phyloP scores from a whole-genome alignment of 2,329 filamentous ascomycete species.

The Ophiostoma himal-ulmi region DNA sequence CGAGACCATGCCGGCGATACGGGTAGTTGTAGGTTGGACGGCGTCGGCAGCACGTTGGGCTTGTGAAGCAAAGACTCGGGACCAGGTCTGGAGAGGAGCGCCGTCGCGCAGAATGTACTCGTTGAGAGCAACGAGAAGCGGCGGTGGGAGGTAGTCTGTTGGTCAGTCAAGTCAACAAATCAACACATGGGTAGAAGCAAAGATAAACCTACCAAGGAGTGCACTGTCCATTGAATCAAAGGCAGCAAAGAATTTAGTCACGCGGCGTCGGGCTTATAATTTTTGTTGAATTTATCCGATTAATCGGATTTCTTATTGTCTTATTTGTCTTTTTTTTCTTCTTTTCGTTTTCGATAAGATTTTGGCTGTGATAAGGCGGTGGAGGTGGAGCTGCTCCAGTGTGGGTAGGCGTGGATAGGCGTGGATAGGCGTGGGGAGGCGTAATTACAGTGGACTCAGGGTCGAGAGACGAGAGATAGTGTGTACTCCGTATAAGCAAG shows the following conservation, averaged over 20 bases:
- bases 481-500: neutral
- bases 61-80: constrained; percentile 33
- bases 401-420: neutral
- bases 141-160: constrained; percentile 34
- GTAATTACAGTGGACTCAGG: neutral
- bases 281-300: neutral
- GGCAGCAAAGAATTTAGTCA: neutral
- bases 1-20: constrained; percentile 29
- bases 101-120: constrained; percentile 44
- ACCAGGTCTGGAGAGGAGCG: constrained; percentile 41
- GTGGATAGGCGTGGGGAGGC: neutral
- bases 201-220: constrained; percentile 14
- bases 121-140: constrained; percentile 42
- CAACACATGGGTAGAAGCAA: neutral
- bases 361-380: constrained; percentile 1
- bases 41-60: constrained; percentile 31
- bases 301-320: neutral
- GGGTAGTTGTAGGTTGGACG: constrained; percentile 40
- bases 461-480: neutral
- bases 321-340: neutral
- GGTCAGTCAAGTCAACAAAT: neutral
- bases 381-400: constrained; percentile 7
- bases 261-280: too few species aligned
- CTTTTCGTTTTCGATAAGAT: neutral
- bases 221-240: constrained; percentile 19